Base-by-base conservation (phyloP, 805 yeast genomes). In the Candida germanica region DNA sequence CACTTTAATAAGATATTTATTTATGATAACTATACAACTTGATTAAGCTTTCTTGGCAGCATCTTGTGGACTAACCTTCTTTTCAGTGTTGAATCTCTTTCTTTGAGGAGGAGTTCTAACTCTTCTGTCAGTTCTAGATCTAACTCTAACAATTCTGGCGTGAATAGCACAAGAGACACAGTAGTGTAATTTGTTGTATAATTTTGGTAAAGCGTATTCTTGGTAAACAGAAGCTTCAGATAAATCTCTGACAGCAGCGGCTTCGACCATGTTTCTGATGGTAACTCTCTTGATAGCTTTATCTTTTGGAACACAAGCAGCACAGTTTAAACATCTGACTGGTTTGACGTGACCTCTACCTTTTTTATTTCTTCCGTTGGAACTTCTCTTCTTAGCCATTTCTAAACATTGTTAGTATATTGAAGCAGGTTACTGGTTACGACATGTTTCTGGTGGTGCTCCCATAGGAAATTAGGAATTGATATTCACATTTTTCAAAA, bases 361-460 rank as follows among this genome's bases (percentile, higher is more conserved):
- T 80, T 88, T 89, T 94, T 93, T 93, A 94, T 93, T 93, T 83
- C 99, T 91, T 83, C 99, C 99, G 97, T 89, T 88, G 93, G 97
- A 88, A 75, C 98, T 88, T 89, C 99, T 91, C 98, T 93, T 93
- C 87, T 93, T 93, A 77, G 98, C 98, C 99, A 93, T 93, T 54
- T 47, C 58, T 57, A 47, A 23, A 39, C 15, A 28, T 18, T 42
- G 61, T 55, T 58, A 58, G 59, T 56, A 55, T 33, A 10, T n/a
- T n/a, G n/a, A n/a, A n/a, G n/a, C n/a, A n/a, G n/a, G n/a, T n/a
- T n/a, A n/a, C n/a, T n/a, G n/a, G n/a, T n/a, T n/a, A n/a, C n/a
- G n/a, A n/a, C n/a, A n/a, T n/a, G n/a, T n/a, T n/a, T n/a, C n/a
- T n/a, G n/a, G n/a, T n/a, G n/a, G n/a, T n/a, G n/a, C n/a, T n/a